Percentiles rank a stretch among this genome's conserved stretches.
Evolutionary conservation across 2,329 filamentous ascomycete species (phyloP).

Genomic region (Hysterium pulicare): DNA sequence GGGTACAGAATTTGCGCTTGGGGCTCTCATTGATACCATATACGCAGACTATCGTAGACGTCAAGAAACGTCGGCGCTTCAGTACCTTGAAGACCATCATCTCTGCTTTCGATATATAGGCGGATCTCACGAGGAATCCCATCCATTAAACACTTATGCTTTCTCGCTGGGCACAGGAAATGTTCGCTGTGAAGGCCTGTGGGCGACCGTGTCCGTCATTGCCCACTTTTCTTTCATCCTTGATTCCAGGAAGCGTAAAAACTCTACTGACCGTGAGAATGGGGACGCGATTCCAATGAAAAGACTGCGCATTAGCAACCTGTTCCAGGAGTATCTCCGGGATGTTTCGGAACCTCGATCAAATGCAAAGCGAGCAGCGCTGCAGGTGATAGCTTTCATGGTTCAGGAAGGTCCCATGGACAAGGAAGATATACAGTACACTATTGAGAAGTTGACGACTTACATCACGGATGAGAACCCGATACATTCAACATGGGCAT

Average conservation of each 20-base stretch:
- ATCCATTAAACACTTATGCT: conserved; percentile 25
- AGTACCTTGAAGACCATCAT: conserved; percentile 69
- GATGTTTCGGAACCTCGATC: conserved; percentile 32
- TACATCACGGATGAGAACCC: conserved; percentile 67
- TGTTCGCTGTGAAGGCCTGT: conserved; percentile 27
- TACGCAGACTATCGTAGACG: conserved; percentile 74
- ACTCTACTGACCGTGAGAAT: conserved; percentile 15
- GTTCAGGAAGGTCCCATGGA: conserved; percentile 37
- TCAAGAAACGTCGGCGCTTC: conserved; percentile 49
- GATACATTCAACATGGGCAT: conserved; percentile 68
- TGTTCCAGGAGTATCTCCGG: conserved; percentile 41
- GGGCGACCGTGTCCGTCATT: conserved; percentile 40
- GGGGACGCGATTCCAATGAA: conserved; percentile 29
- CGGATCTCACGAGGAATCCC: conserved; percentile 23
- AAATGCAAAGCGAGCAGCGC: conserved; percentile 45
- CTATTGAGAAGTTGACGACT: conserved; percentile 57
- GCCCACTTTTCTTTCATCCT: conserved; percentile 36
- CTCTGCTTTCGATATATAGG: conserved; percentile 50
- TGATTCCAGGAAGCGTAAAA: conserved; percentile 22
- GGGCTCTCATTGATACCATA: conserved; percentile 67
- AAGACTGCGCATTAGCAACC: conserved; percentile 34
- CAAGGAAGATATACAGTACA: conserved; percentile 51
- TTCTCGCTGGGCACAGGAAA: conserved; percentile 34
- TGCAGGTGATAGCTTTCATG: conserved; percentile 55
- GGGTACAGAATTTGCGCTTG: conserved; percentile 44